These are phyloP conservation scores for Geosmithia putterillii DNA, from an alignment of 2,329 filamentous ascomycete genomes.

Conservation along the genomic window DNA sequence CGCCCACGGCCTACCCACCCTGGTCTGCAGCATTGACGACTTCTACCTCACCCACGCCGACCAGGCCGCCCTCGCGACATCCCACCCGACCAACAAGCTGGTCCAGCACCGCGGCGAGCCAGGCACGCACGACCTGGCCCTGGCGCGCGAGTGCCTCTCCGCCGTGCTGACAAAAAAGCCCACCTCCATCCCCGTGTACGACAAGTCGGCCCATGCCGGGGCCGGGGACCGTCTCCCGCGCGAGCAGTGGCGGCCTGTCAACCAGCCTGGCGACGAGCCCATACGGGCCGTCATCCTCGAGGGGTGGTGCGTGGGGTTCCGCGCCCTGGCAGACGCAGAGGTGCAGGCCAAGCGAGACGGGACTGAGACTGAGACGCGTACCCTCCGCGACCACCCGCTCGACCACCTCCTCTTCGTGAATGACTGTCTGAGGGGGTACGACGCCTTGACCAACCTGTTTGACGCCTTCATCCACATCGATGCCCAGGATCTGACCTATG, in stretches of 20 bases:
- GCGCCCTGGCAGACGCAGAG: slow-evolving; percentile 40
- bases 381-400: slow-evolving; percentile 31
- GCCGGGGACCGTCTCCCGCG: slow-evolving; percentile 62
- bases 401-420: slow-evolving; percentile 40
- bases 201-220: slow-evolving; percentile 68
- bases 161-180: slow-evolving; percentile 38
- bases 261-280: slow-evolving; percentile 32
- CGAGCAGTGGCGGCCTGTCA: slow-evolving; percentile 47
- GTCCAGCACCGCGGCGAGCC: slow-evolving; percentile 76
- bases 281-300: slow-evolving; percentile 66
- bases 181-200: slow-evolving; percentile 59
- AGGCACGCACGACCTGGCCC: slow-evolving; percentile 64
- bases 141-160: slow-evolving; percentile 51
- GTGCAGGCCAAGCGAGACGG: slow-evolving; percentile 35
- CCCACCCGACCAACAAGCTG: slow-evolving; percentile 59
- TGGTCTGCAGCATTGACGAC: slow-evolving; percentile 78
- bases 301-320: slow-evolving; percentile 86
- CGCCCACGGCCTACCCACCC: slow-evolving; percentile 44
- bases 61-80: slow-evolving; percentile 51
- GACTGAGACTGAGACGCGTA: slow-evolving; percentile 22
- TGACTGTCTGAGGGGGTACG: slow-evolving; percentile 31
- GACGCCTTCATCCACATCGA: slow-evolving; percentile 50
- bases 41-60: slow-evolving; percentile 68
- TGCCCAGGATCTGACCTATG: slow-evolving; percentile 59
- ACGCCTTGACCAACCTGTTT: slow-evolving; percentile 34